phyloP scores from a whole-genome alignment of 1,284 basidiomycete species.

The Ganoderma meredithae region DNA sequence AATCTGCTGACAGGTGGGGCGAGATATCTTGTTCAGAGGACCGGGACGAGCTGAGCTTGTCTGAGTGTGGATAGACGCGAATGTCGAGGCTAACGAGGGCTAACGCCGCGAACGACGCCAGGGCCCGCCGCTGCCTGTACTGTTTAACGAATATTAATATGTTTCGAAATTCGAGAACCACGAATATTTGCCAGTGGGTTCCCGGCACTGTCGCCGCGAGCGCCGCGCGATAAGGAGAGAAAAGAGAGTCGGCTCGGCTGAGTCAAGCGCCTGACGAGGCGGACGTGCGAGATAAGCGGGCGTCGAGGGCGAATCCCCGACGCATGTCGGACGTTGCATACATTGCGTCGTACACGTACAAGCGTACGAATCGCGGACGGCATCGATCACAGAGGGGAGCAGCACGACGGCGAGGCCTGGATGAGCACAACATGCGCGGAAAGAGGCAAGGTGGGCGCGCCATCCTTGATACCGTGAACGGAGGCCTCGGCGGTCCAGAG shows the following conservation, averaged over 20 bases:
- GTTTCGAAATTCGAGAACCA: background rate
- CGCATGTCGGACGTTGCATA: constrained; percentile 6
- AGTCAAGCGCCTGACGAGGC: constrained; percentile 12
- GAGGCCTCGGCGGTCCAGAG: background rate
- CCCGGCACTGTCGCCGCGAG: constrained; percentile 26
- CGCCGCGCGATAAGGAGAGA: constrained; percentile 29
- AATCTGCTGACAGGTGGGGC: background rate
- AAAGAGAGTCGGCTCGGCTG: constrained; percentile 14
- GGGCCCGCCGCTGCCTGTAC: background rate
- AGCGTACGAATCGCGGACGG: background rate
- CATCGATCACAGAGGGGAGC: background rate
- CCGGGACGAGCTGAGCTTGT: background rate
- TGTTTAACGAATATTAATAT: background rate
- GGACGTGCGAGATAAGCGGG: constrained; percentile 28
- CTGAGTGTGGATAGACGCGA: background rate
- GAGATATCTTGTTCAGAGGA: background rate
- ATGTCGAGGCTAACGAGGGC: background rate
- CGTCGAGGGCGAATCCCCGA: constrained; percentile 8
- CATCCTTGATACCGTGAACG: background rate
- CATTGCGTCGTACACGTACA: background rate
- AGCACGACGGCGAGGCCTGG: background rate
- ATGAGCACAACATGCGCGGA: background rate
- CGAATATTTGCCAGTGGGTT: constrained; percentile 7
- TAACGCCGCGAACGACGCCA: constrained; percentile 3
- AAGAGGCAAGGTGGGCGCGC: constrained; percentile 1